Percentiles rank a stretch among this genome's conserved stretches.
Conservation (phyloP, 805 yeast species). For the Grigorovia yakushimaensis region DNA sequence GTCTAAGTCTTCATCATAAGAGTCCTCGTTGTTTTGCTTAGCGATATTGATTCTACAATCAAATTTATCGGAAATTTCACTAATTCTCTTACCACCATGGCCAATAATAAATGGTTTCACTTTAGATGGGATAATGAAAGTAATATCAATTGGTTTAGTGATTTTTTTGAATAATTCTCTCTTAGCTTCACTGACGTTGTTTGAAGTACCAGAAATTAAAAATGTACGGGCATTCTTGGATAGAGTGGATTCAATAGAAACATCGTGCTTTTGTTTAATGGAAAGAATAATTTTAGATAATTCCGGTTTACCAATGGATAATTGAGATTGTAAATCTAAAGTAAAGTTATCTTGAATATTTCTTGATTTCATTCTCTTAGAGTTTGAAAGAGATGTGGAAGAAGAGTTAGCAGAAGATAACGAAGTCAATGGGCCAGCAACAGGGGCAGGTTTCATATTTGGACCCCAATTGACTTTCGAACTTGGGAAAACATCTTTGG, state of each 20-base stretch:
- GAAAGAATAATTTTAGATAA: conserved; percentile 55
- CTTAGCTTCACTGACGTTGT: conserved; percentile 57
- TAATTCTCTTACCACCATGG: conserved; percentile 71
- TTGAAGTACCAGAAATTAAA: conserved; percentile 66
- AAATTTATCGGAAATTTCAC: conserved; percentile 65
- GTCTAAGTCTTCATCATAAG: conserved; percentile 46
- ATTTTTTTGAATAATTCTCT: conserved; percentile 66
- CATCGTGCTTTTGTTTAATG: conserved; percentile 45
- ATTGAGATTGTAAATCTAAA: conserved; percentile 58
- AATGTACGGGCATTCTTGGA: conserved; percentile 76
- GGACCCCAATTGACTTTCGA: conserved; percentile 36
- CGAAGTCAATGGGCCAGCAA: conserved; percentile 11
- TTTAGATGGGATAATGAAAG: conserved; percentile 63
- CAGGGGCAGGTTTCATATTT: conserved; percentile 33
- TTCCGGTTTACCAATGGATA: conserved; percentile 53
- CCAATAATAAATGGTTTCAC: conserved; percentile 78
- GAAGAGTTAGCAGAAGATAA: conserved; percentile 12
- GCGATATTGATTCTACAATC: conserved; percentile 57
- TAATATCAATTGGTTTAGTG: conserved; percentile 58
- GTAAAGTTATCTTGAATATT: conserved; percentile 73
- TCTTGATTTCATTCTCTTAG: conserved; percentile 44
- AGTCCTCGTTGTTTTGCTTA: conserved; percentile 26
- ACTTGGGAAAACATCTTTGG: conserved; percentile 28
- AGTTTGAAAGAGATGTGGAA: conserved; percentile 19
- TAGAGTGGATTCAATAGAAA: conserved; percentile 74